Percentiles rank a stretch among this genome's conserved stretches.
Conservation (phyloP, 768 basidiomycete species). For the Russula abietina region DNA sequence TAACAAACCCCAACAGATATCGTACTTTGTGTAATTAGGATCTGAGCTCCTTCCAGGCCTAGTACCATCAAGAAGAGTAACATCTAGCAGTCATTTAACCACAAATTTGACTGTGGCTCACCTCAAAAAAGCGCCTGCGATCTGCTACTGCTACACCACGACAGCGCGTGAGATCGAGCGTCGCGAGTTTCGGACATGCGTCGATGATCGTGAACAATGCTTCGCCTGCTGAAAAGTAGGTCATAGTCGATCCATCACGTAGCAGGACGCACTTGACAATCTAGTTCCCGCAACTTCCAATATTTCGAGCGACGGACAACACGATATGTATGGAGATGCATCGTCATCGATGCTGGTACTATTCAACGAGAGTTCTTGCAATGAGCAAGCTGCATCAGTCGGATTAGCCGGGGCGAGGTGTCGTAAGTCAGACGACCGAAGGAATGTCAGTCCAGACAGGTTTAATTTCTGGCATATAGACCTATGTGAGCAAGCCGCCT, state of each 20-base stretch:
- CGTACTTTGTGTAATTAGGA: not conserved
- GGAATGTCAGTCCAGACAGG: slow-evolving; percentile 44
- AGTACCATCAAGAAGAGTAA: slow-evolving; percentile 1
- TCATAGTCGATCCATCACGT: no score
- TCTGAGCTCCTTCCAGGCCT: slow-evolving; percentile 11
- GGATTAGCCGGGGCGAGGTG: slow-evolving; percentile 40
- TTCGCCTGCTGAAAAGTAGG: slow-evolving; percentile 34
- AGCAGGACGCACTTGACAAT: slow-evolving; percentile 44
- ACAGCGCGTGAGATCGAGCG: slow-evolving; percentile 62
- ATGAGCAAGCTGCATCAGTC: slow-evolving; percentile 32
- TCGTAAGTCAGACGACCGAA: slow-evolving; percentile 47
- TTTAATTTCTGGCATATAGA: slow-evolving; percentile 46
- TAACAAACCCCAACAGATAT: not conserved
- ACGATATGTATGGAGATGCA: slow-evolving; percentile 45
- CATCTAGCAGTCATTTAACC: not conserved
- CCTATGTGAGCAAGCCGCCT: slow-evolving; percentile 4
- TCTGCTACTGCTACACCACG: slow-evolving; percentile 54
- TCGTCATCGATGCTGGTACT: slow-evolving; percentile 58
- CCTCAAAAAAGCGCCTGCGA: slow-evolving; percentile 64
- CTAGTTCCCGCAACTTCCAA: slow-evolving; percentile 54
- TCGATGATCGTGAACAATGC: slow-evolving; percentile 56
- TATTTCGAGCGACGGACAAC: slow-evolving; percentile 43
- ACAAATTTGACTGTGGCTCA: slow-evolving; percentile 19
- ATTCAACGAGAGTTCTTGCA: slow-evolving; percentile 50
- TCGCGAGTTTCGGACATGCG: slow-evolving; percentile 45